Conservation (phyloP, 495 filamentous ascomycete species). For the Parathielavia appendiculata region DNA sequence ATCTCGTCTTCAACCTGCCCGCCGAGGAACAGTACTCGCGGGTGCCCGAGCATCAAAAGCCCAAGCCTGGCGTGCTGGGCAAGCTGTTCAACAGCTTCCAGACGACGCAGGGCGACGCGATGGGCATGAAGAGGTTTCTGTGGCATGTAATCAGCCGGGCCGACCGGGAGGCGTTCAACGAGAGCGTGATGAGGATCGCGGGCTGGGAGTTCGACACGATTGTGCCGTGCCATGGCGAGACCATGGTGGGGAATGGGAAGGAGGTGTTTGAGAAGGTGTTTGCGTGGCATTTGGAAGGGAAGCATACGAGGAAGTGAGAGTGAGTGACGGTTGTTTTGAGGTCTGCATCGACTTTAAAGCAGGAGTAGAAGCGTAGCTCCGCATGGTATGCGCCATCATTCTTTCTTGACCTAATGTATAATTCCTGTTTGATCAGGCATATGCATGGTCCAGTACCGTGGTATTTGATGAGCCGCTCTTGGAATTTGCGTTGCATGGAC, state of each 20-base stretch:
- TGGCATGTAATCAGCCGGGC: constrained; percentile 67
- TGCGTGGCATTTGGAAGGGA: constrained; percentile 69
- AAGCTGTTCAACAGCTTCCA: constrained; percentile 58
- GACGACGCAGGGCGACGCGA: constrained; percentile 57
- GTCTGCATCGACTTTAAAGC: too few relatives aligned
- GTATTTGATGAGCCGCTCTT: too few relatives aligned
- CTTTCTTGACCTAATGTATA: too few relatives aligned
- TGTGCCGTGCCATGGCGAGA: constrained; percentile 92
- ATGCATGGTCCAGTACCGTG: too few relatives aligned
- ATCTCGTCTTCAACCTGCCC: constrained; percentile 88
- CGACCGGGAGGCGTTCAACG: constrained; percentile 65
- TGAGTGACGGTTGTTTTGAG: background rate
- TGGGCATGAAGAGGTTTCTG: constrained; percentile 70
- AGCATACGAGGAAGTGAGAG: background rate
- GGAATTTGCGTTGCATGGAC: too few relatives aligned
- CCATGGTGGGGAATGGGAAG: constrained; percentile 71
- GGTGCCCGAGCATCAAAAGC: constrained; percentile 48
- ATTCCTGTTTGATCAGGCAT: too few relatives aligned
- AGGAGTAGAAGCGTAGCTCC: too few relatives aligned
- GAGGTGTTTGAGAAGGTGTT: constrained; percentile 75
- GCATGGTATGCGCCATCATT: too few relatives aligned
- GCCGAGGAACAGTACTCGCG: constrained; percentile 78
- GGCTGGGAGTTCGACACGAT: constrained; percentile 83
- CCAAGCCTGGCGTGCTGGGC: constrained; percentile 55
- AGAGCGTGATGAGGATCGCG: constrained; percentile 62